Base-by-base conservation (phyloP, 441 rosid species). In the Hura crepitans region DNA sequence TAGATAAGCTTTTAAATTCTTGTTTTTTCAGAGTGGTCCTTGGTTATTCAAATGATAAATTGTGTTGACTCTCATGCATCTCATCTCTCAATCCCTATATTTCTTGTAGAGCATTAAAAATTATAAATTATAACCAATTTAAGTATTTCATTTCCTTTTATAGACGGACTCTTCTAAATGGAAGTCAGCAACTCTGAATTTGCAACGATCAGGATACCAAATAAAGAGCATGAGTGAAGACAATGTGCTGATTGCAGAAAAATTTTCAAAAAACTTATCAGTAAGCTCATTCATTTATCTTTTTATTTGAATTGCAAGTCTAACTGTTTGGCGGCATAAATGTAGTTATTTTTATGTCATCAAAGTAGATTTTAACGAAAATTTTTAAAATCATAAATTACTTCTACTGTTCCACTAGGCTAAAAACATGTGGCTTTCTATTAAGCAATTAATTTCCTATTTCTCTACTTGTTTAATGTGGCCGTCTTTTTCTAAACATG, bases 161-260 rank as follows among this genome's bases (percentile, higher is more conserved):
- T 81, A 92, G 96, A 81, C 74, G 62, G 91, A 89, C 79, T 84
- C 91, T 77, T 72, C 96, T 46, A 85, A 83, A 53, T 92, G 97
- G 99, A 91, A 81, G 77, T 82, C 85, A 1, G 84, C 94, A 35
- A 81, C 83, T 45, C 76, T 92, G 47, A 71, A 51, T 45, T 82
- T 95, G 86, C 82, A 73, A 77, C 74, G 78, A 65, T 84, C 96
- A 17, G 79, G 82, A 78, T 90, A 82, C 80, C 95, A 89, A 76
- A 85, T 95, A 33, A 92, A 80, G 82, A 81, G 83, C 68, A 80
- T 74, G 33, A 77, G 77, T 69, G 74, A 75, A 12, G 90, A 83
- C 72, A 72, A 73, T 74, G 73, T 77, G 47, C 79, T 83, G 39
- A 67, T 86, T 76, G 70, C 85, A 7, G 97, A 95, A 81, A 85